A percentile compares a stretch with the other conserved stretches of the same genome.
Evolutionary conservation across 164 flowering plant species (phyloP).

Genomic region (Vitis amurensis): DNA sequence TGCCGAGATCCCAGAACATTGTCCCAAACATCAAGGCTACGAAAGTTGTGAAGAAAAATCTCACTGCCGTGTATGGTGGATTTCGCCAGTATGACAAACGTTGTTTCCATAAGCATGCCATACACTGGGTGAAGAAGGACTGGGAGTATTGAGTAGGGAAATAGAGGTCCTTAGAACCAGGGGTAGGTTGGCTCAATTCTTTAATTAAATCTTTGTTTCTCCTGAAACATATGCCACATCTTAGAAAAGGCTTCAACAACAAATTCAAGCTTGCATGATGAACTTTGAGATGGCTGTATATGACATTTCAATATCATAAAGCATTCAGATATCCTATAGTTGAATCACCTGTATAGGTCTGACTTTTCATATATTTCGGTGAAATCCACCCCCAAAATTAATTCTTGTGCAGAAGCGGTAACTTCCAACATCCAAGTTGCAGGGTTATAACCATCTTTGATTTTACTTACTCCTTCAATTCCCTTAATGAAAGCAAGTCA

Average conservation of each 20-base stretch:
- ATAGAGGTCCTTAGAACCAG: constrained; percentile 36
- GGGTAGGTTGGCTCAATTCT: constrained; percentile 31
- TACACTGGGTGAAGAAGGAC: constrained; percentile 34
- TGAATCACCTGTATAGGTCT: constrained; percentile 25
- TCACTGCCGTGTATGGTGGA: constrained; percentile 51
- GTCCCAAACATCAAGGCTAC: constrained; percentile 49
- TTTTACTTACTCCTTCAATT: constrained; percentile 12
- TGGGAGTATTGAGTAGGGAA: constrained; percentile 55
- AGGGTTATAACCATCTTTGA: constrained; percentile 37
- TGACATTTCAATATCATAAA: too few species aligned
- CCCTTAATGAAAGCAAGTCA: constrained; percentile 4
- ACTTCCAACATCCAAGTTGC: constrained; percentile 53
- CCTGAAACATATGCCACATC: constrained; percentile 19
- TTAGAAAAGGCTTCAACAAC: background rate
- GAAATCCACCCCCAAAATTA: constrained; percentile 23
- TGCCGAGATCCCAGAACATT: constrained; percentile 55
- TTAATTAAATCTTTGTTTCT: constrained; percentile 34
- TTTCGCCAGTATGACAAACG: constrained; percentile 71
- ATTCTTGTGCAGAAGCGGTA: constrained; percentile 14
- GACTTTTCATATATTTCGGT: constrained; percentile 17
- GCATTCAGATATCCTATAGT: too few species aligned
- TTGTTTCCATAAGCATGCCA: constrained; percentile 76
- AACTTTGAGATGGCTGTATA: too few species aligned
- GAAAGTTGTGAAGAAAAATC: constrained; percentile 42
- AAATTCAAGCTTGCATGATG: too few species aligned